A percentile compares a stretch with the other conserved stretches of the same genome.
phyloP scores from a whole-genome alignment of 441 rosid species.

The Corymbia citriodora region DNA sequence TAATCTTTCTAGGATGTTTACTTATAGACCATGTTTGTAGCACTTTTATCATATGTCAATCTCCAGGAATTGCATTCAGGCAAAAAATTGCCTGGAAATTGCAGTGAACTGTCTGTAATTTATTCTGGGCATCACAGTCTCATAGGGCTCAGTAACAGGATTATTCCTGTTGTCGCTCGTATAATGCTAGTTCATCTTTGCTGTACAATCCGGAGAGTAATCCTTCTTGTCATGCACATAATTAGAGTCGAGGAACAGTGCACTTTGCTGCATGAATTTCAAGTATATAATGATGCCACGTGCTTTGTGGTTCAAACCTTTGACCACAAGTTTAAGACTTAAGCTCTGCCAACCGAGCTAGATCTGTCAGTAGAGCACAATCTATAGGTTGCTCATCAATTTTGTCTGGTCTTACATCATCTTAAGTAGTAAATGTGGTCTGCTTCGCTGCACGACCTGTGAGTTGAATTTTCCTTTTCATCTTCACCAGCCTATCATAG shows the following conservation, averaged over 20 bases:
- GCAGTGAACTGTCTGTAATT: background rate
- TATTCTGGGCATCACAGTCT: background rate
- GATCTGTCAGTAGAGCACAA: background rate
- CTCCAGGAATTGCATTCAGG: background rate
- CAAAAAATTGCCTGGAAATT: background rate
- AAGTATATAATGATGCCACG: background rate
- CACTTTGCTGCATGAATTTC: background rate
- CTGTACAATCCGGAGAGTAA: background rate
- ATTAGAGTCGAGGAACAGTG: background rate
- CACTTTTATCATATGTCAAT: background rate
- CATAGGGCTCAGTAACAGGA: background rate
- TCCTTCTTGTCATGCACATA: background rate
- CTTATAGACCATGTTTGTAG: background rate
- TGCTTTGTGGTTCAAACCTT: background rate
- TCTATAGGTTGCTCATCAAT: background rate
- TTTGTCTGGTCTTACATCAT: background rate
- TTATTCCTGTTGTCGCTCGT: background rate
- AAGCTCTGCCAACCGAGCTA: background rate
- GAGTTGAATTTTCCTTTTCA: background rate
- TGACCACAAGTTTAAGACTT: background rate
- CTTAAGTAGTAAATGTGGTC: background rate
- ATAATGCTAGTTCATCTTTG: background rate
- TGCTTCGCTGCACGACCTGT: background rate
- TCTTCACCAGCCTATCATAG: background rate
- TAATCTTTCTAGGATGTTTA: background rate